phyloP scores from a whole-genome alignment of 768 basidiomycete genomes.

The Pleurotus ostreatus region DNA sequence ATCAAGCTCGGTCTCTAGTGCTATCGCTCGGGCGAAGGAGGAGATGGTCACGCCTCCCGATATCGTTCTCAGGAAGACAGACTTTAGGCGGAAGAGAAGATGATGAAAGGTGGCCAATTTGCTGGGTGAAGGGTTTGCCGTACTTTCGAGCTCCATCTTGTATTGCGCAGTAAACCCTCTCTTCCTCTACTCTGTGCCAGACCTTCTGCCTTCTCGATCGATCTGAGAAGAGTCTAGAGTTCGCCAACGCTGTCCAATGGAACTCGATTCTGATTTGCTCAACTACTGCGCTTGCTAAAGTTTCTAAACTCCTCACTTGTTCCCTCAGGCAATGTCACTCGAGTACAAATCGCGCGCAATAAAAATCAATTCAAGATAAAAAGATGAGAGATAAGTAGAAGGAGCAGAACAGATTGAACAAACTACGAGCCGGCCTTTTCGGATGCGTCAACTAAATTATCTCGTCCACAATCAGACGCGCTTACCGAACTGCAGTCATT shows the following conservation, averaged over 20 bases:
- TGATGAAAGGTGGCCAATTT: too few species aligned
- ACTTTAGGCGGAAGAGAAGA: not conserved
- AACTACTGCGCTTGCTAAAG: too few species aligned
- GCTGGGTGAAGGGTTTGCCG: not conserved
- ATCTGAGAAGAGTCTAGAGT: too few species aligned
- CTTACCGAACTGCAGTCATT: not conserved
- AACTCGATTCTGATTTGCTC: too few species aligned
- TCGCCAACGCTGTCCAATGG: too few species aligned
- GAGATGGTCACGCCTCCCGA: conserved; percentile 4
- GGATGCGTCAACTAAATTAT: not conserved
- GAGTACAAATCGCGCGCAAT: not conserved
- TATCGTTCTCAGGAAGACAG: not conserved
- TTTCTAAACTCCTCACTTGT: too few species aligned
- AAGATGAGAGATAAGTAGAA: not conserved
- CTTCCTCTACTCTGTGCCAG: too few species aligned
- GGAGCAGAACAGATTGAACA: not conserved
- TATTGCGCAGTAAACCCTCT: too few species aligned
- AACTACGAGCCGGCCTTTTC: not conserved
- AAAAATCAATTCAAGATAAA: not conserved
- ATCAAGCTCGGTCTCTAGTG: not conserved
- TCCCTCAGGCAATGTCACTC: not conserved
- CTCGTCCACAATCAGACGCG: not conserved
- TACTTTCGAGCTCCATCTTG: not conserved
- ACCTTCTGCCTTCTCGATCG: too few species aligned
- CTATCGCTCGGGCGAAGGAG: not conserved